Base-by-base conservation (phyloP, 164 flowering plant species). In the Aristolochia fimbriata region DNA sequence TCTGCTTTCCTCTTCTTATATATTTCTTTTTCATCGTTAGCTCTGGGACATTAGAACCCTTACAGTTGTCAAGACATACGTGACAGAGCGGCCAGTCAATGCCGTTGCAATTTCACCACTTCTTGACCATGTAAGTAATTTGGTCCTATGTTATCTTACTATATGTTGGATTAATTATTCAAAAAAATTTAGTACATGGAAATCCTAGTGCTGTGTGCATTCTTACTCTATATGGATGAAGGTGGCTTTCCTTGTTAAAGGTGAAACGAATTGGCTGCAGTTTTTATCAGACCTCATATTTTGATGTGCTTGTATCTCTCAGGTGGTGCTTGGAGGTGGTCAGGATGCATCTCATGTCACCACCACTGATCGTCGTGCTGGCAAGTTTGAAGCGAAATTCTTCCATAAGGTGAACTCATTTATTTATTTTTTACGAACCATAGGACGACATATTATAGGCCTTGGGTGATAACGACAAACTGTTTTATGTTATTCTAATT, bases 301-400 rank as follows among this genome's bases (percentile, higher is more conserved):
- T 10, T 7, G 12, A 3, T 37, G 43, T 37, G 4, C 43, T 3
- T 37, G 43, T 37, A 6, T 37, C 43, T 37, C 10, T 37, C 8
- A 93, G 97, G 93, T 90, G 69, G 97, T 90, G 56, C 81, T 90
- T 69, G 99, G 96, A 61, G 99, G 98, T 76, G 98, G 98, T 70
- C 98, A 93, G 68, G 94, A 88, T 71, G 96, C 97, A 68, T 82
- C 86, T 24, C 55, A 74, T 60, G 97, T 93, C 63, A 93, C 97
- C 9, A 90, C 83, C 15, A 90, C 97, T 57, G 97, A 86, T 75
- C 97, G 83, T 64, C 96, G 97, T 75, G 92, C 97, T 57, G 98
- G 97, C 59, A 93, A 93, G 63, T 93, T 93, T 71, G 97, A 89
- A 51, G 97, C 98, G 27, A 92, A 87, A 73, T 87, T 89, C 65